Percentiles rank a stretch among this genome's conserved stretches.
phyloP scores from a whole-genome alignment of 1,284 basidiomycete genomes.

The Phellinidium pouzarii region DNA sequence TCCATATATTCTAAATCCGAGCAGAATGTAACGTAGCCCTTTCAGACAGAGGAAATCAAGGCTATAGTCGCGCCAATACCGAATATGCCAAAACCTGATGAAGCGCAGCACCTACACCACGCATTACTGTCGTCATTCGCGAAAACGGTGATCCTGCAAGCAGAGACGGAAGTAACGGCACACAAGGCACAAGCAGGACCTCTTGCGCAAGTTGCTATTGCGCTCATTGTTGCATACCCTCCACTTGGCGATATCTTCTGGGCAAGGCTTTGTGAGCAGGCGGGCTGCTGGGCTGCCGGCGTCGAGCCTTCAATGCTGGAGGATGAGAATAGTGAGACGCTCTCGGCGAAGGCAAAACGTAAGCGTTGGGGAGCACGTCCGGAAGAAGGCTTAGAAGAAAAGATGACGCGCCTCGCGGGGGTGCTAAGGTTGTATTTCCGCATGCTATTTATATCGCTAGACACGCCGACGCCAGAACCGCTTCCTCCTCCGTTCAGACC shows the following conservation, averaged over 20 bases:
- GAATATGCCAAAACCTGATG: constrained; percentile 30
- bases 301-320: constrained; percentile 42
- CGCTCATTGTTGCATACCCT: constrained; percentile 55
- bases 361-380: constrained; percentile 68
- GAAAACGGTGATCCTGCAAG: constrained; percentile 88
- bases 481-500: constrained; percentile 42
- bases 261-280: constrained; percentile 77
- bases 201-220: constrained; percentile 70
- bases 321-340: constrained; percentile 8
- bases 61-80: constrained; percentile 37
- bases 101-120: constrained; percentile 44
- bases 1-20: constrained; percentile 6
- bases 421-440: constrained; percentile 87
- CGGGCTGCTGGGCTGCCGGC: constrained; percentile 64
- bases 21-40: constrained; percentile 8
- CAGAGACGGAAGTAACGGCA: constrained; percentile 90
- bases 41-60: constrained; percentile 61
- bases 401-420: constrained; percentile 72
- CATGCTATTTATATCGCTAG: constrained; percentile 46
- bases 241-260: constrained; percentile 74
- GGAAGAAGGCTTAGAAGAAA: constrained; percentile 58
- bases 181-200: constrained; percentile 83
- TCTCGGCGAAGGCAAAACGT: constrained; percentile 43
- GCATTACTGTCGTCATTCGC: constrained; percentile 83
- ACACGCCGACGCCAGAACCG: constrained; percentile 27